Conservation (phyloP, 2,329 filamentous ascomycete species). For the Lecanicillium sp. region DNA sequence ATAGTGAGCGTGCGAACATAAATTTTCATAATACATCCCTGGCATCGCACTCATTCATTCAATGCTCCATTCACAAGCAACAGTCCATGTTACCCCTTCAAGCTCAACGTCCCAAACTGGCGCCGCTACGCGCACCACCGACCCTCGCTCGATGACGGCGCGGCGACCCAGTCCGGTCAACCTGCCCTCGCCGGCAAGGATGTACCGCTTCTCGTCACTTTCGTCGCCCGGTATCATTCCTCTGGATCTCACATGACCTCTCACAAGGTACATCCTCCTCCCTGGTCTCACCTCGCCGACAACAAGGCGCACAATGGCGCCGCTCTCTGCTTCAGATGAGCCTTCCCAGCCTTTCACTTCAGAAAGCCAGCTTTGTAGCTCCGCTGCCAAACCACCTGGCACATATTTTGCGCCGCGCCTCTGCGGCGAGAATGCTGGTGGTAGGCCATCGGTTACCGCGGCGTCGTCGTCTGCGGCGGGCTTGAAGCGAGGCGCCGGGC, state of each 20-base stretch:
- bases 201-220: constrained; percentile 14
- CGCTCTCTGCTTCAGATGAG: constrained; percentile 7
- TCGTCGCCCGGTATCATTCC: not conserved
- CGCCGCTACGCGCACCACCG: constrained; percentile 23
- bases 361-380: constrained; percentile 32
- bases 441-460: not conserved
- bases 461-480: constrained; percentile 12
- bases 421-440: constrained; percentile 24
- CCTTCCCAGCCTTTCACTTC: constrained; percentile 29
- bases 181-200: constrained; percentile 30
- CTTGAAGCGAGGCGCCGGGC: constrained; percentile 31
- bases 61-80: constrained; percentile 29
- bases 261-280: constrained; percentile 26
- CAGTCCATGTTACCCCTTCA: constrained; percentile 25
- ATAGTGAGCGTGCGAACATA: no score
- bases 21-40: not conserved
- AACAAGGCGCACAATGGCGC: constrained; percentile 15
- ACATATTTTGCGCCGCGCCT: constrained; percentile 27
- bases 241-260: constrained; percentile 9
- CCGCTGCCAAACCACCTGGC: constrained; percentile 28
- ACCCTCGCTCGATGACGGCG: constrained; percentile 19
- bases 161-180: constrained; percentile 26
- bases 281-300: constrained; percentile 24
- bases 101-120: constrained; percentile 31
- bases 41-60: not conserved